Evolutionary conservation across 2,329 filamentous ascomycete genomes (phyloP), one percentile per base, ranked within the genome.

Genomic region (Trichoderma guizhouense): DNA sequence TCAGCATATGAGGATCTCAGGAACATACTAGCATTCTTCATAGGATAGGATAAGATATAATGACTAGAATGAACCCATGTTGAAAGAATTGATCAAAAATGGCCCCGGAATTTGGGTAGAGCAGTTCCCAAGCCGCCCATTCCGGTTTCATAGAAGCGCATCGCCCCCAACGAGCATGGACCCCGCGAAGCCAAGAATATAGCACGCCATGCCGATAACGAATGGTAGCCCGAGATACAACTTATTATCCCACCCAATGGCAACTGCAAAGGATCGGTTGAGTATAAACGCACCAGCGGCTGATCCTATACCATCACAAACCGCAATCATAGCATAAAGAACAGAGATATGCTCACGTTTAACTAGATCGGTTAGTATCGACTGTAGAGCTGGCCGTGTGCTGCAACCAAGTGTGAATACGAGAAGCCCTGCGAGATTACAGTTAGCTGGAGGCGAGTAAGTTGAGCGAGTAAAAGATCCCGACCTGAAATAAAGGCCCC

Each of bases 1-100:
- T 62, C 68, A 70, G 28, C 58, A 70, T 6, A 70, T 70, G 68
- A 43, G 68, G 3, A 70, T 70, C 24, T 36, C 30, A 43, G 68
- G 68, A 8, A 70, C 68, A 34, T 70, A 70, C 30, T 61, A 61
- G 57, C 28, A 21, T 61, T 24, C 36, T 61, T 60, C 8, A 4
- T 57, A 36, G 30, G 43, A 57, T 67, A 36, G 64, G 9, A 67
- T 57, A 28, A n/a, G n/a, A 57, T 15, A 12, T 18, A n/a, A 47
- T 47, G 21, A 47, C 15, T 47, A 21, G 8, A 47, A 47, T 18
- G n/a, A 47, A 21, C 0, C 7, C 43, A 47, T 47, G 7, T 47
- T 9, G 18, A 47, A 47, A 47, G 43, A 47, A 21, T 21, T n/a
- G 1, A n/a, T 47, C 43, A 8, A 47, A n/a, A 47, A 47, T 47